Conservation (phyloP, 2,329 filamentous ascomycete species). For the Graphilbum fragrans region DNA sequence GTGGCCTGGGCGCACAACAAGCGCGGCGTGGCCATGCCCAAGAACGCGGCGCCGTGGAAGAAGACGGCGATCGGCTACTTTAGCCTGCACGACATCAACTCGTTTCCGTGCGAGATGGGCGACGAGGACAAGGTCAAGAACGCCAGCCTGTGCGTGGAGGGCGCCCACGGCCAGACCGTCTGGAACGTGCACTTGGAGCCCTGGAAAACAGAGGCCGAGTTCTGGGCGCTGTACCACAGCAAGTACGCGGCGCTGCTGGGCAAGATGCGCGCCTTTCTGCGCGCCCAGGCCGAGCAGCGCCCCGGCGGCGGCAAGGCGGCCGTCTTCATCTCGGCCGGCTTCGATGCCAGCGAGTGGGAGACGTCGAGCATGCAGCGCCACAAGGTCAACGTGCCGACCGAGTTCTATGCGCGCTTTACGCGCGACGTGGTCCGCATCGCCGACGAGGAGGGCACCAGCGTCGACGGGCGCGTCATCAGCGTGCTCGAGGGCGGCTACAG, state of each 20-base stretch:
- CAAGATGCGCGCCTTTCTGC: conserved; percentile 71
- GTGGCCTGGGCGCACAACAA: conserved; percentile 88
- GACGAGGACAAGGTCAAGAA: conserved; percentile 88
- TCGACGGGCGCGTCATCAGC: conserved; percentile 79
- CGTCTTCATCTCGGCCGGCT: conserved; percentile 91
- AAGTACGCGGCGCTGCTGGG: conserved; percentile 68
- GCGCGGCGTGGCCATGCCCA: conserved; percentile 48
- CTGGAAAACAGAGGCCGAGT: conserved; percentile 73
- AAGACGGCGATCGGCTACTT: conserved; percentile 90
- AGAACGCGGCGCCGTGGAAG: conserved; percentile 64
- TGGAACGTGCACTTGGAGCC: conserved; percentile 93
- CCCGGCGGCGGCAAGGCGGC: conserved; percentile 46
- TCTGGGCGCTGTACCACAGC: conserved; percentile 77
- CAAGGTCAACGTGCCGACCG: conserved; percentile 88
- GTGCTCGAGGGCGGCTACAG: conserved; percentile 95
- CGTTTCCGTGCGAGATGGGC: conserved; percentile 90
- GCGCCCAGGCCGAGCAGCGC: conserved; percentile 50
- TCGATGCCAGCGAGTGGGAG: conserved; percentile 95
- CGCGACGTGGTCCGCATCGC: conserved; percentile 74
- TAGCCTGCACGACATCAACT: conserved; percentile 96
- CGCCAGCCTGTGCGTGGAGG: conserved; percentile 87
- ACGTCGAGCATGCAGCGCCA: conserved; percentile 88
- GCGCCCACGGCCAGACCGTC: conserved; percentile 83
- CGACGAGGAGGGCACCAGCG: conserved; percentile 62
- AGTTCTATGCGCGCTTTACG: conserved; percentile 88